Percentiles rank a stretch among this genome's conserved stretches.
Conservation (phyloP, 345 rosid genomes). For the Eutrema yunnanense region DNA sequence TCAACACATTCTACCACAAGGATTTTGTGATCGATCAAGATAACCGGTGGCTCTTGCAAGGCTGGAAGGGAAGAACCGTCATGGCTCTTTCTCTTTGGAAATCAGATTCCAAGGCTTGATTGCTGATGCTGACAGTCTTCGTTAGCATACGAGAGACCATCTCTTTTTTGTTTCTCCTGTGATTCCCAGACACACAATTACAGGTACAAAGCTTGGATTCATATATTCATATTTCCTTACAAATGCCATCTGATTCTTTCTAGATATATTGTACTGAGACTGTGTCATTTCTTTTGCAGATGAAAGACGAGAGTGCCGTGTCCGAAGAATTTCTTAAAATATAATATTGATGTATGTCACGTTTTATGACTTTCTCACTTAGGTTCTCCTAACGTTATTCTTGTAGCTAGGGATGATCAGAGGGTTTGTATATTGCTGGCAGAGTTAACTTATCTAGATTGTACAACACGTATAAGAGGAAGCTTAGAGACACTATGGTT, state of each 20-base stretch:
- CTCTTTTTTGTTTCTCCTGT: background rate
- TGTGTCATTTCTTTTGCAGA: conserved; percentile 16
- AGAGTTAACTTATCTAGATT: conserved; percentile 19
- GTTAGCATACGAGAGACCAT: background rate
- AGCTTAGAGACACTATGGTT: conserved; percentile 2
- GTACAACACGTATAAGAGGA: conserved; percentile 18
- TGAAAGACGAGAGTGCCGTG: background rate
- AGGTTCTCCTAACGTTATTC: conserved; percentile 19
- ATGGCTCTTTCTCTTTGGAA: conserved; percentile 83
- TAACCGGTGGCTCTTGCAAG: conserved; percentile 73
- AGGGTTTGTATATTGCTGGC: conserved; percentile 24
- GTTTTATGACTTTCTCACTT: background rate
- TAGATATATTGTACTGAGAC: background rate
- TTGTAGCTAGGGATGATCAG: conserved; percentile 27
- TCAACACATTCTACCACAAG: conserved; percentile 53
- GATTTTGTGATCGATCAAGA: conserved; percentile 77
- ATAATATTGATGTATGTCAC: conserved; percentile 3
- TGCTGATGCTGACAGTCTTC: background rate
- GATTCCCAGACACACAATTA: background rate
- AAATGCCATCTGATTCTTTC: background rate
- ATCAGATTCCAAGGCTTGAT: conserved; percentile 36
- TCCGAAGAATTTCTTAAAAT: background rate
- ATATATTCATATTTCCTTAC: background rate
- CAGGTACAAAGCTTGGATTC: conserved; percentile 1
- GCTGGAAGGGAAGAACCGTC: conserved; percentile 89